phyloP scores from a whole-genome alignment of 306 rosid genomes.

The Hippophae tibetana region DNA sequence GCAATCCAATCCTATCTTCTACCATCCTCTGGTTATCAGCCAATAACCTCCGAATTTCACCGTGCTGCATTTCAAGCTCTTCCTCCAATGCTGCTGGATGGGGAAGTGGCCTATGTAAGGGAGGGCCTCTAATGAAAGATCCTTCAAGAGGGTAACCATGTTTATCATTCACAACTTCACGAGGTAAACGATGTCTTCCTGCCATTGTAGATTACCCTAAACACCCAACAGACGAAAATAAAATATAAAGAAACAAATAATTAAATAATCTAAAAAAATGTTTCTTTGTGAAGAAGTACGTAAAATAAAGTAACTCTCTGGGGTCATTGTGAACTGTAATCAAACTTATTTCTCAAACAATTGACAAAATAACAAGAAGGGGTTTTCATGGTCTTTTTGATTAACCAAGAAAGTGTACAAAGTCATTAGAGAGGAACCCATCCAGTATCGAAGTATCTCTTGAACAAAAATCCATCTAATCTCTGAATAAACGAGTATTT shows the following conservation, averaged over 20 bases:
- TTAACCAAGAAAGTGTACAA: too few species aligned
- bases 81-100: constrained; percentile 77
- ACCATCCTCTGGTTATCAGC: constrained; percentile 63
- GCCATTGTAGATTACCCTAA: constrained; percentile 48
- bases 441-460: too few species aligned
- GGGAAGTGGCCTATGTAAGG: constrained; percentile 47
- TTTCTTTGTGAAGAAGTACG: too few species aligned
- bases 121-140: constrained; percentile 48
- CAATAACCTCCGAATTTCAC: constrained; percentile 51
- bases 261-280: too few species aligned
- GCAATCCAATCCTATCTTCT: constrained; percentile 56
- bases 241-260: background rate
- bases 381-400: too few species aligned
- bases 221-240: background rate
- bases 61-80: constrained; percentile 59
- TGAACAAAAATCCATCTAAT: too few species aligned
- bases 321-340: too few species aligned
- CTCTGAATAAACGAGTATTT: too few species aligned
- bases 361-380: too few species aligned
- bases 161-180: constrained; percentile 45
- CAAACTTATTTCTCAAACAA: too few species aligned
- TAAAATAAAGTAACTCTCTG: too few species aligned
- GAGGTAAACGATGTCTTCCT: constrained; percentile 47
- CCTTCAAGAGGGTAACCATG: constrained; percentile 62
- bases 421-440: too few species aligned